Evolutionary conservation across 495 filamentous ascomycete species (phyloP), one percentile per base, ranked within the genome.

Genomic region (Durotheca rogersii): DNA sequence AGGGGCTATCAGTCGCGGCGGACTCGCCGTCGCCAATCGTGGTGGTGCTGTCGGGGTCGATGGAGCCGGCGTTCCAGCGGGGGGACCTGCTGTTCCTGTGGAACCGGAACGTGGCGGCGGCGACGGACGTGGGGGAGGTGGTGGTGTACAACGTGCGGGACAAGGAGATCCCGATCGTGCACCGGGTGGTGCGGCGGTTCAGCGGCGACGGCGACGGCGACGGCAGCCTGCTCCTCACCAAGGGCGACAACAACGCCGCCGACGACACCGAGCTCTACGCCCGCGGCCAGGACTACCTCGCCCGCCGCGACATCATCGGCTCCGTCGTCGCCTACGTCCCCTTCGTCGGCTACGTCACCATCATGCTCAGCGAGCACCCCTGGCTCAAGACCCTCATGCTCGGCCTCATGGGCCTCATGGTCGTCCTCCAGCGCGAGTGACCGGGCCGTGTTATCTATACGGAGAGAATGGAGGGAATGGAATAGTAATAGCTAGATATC

Each of bases 21-120:
- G 84, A 93, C 56, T 94, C 88, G 2, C 89, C 89, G 25, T 91
- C 86, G 1, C 93, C 93, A 4, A 97, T 97, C 57, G 93, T 96
- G 51, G 93, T 96, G 32, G 93, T 98, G 1, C 78, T 97, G 10
- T 93, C 88, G 1, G 93, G 93, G 2, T 88, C 82, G 39, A 98
- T 97, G 93, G 93, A 98, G 60, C 93, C 93, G 0, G 93, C 94
- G 3, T 97, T 98, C 71, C 91, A 96, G 65, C 78, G 93, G 48
- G 93, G 93, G 27, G 93, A 98, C 69, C 73, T 98, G 2, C 76
- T 98, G 7, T 88, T 97, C 60, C 73, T 98, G 7, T 97, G 92
- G 91, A 97, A 97, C 67, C 79, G 93, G 27, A 87, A 89, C 56
- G 65, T 84, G 17, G 60, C 76, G 52, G 51, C 71, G 64, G 81